Base-by-base conservation (phyloP, 2,329 filamentous ascomycete species). In the Coniochaeta sp. region DNA sequence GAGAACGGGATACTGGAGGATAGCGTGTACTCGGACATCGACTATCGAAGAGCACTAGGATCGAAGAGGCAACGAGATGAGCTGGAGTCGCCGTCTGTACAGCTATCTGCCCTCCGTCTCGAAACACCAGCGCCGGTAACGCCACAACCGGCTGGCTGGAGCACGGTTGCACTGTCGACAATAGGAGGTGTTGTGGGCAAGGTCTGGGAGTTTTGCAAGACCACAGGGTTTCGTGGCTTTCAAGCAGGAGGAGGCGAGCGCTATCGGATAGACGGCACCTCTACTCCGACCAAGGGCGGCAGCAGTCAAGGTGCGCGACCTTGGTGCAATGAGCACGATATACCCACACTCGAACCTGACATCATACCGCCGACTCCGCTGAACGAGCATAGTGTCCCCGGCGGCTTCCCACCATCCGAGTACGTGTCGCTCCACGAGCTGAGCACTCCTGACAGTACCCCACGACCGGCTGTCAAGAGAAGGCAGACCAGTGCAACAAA, bases 171-270 rank as follows among this genome's bases (percentile, higher is more conserved):
- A 5, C 76, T 90, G 34, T 82, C 76, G 44, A 80, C 89, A 0
- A 80, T 90, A 8, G 86, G 86, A 1, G 85, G 81, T 30, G 84
- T 89, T 3, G 84, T 89, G 1, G 89, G 90, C 19, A 93, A 88
- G 68, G 86, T 96, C 0, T 92, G 91, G 83, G 84, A 92, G 65
- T 95, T 96, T 67, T 96, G 93, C 76, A 90, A 79, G 71, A 76
- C 78, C 0, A 85, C 82, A 9, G 84, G 89, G 0, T 96, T 97
- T 69, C 82, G 83, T 59, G 93, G 93, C 0, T 97, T 97, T 72
- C 87, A 93, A 63, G 91, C 93, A 14, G 93, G 93, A 8, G 91
- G 89, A 3, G 93, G 93, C 9, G 80, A 79, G 62, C 86, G 85
- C 28, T 96, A 93, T 68, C 77, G 82, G 7, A 75, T 90, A 65